phyloP scores from a whole-genome alignment of 2,329 filamentous ascomycete species.

The Fusarium lyarnte region DNA sequence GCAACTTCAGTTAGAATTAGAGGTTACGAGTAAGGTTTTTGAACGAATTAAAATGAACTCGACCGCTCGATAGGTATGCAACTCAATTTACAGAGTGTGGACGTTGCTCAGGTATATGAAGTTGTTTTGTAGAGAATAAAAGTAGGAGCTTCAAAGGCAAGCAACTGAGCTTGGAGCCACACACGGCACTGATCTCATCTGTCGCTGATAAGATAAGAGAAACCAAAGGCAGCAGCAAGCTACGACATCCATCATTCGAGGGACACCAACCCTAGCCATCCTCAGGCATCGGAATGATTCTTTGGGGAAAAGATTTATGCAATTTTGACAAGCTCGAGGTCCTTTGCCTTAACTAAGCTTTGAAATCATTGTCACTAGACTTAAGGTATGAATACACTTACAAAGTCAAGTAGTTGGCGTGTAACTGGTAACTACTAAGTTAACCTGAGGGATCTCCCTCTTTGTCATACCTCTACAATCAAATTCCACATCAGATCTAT shows the following conservation, averaged over 20 bases:
- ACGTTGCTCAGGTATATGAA: neutral
- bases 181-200: conserved; percentile 41
- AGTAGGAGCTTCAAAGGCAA: conserved; percentile 20
- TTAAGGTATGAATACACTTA: neutral
- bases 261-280: neutral
- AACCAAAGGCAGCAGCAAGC: conserved; percentile 34
- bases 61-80: neutral
- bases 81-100: neutral
- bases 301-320: neutral
- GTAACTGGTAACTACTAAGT: neutral
- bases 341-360: neutral
- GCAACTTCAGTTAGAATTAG: neutral
- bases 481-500: neutral
- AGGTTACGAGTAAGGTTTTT: neutral
- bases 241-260: conserved; percentile 34
- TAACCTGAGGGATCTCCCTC: neutral
- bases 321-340: neutral
- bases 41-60: neutral
- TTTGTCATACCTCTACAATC: neutral
- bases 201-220: conserved; percentile 41
- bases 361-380: neutral
- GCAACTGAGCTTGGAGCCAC: conserved; percentile 23
- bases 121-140: conserved; percentile 2
- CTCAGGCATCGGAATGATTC: neutral
- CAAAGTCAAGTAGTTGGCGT: neutral